Percentiles rank a stretch among this genome's conserved stretches.
Conservation (phyloP, 164 flowering plant genomes). For the Platanus orientalis region DNA sequence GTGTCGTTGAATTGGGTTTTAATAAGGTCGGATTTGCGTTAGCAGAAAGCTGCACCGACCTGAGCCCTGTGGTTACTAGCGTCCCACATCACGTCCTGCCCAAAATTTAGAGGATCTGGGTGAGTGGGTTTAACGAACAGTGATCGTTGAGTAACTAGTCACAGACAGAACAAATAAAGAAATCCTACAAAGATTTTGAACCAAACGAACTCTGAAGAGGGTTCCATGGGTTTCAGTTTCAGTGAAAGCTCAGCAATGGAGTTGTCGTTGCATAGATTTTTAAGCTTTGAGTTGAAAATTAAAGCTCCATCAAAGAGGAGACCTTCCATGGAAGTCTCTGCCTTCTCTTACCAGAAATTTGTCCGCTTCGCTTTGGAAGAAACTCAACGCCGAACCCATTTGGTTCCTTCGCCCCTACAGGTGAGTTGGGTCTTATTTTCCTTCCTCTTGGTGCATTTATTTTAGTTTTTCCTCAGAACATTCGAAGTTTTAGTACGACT, state of each 20-base stretch:
- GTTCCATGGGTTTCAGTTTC: not conserved
- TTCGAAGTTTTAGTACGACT: not conserved
- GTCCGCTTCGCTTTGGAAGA: slow-evolving; percentile 53
- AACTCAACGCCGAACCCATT: slow-evolving; percentile 36
- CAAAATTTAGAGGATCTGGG: too few relatives aligned
- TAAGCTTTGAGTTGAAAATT: slow-evolving; percentile 1
- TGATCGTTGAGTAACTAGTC: too few relatives aligned
- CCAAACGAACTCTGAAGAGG: not conserved
- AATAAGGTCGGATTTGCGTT: too few relatives aligned
- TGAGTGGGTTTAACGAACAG: too few relatives aligned
- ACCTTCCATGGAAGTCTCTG: slow-evolving; percentile 18
- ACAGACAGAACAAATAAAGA: too few relatives aligned
- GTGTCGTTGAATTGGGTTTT: too few relatives aligned
- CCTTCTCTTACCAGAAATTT: slow-evolving; percentile 59
- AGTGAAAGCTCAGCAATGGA: slow-evolving; percentile 7
- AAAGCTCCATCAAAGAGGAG: not conserved
- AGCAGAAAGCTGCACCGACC: too few relatives aligned
- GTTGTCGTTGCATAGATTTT: slow-evolving; percentile 9
- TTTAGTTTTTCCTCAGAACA: not conserved
- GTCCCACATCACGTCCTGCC: too few relatives aligned
- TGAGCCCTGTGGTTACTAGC: too few relatives aligned
- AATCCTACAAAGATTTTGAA: too few relatives aligned
- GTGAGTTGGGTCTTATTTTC: slow-evolving; percentile 21
- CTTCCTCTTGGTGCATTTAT: not conserved
- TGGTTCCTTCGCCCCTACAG: slow-evolving; percentile 59